phyloP scores from a whole-genome alignment of 768 basidiomycete species.

The Suillus subluteus region DNA sequence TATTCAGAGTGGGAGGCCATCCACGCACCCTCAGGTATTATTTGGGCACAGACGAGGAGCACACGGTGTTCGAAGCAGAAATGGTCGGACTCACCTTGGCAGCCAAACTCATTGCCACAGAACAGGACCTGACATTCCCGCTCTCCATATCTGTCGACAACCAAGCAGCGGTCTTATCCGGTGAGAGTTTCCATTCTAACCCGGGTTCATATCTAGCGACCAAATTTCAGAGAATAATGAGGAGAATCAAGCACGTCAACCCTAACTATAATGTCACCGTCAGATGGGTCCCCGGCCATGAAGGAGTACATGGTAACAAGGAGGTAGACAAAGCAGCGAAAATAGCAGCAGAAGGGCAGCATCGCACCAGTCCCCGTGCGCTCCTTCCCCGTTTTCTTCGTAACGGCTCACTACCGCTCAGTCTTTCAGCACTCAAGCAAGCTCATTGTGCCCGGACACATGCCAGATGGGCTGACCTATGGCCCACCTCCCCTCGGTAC shows the following conservation, averaged over 20 bases:
- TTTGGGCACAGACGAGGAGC: conserved; percentile 12
- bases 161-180: conserved; percentile 15
- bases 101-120: conserved; percentile 8
- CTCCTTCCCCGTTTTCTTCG: not conserved
- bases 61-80: conserved; percentile 23
- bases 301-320: not conserved
- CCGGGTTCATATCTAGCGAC: not conserved
- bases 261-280: too few relatives aligned
- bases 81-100: conserved; percentile 17
- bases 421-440: conserved; percentile 6
- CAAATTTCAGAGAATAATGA: not conserved
- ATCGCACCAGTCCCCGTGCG: not conserved
- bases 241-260: not conserved
- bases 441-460: not conserved
- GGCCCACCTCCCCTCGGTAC: conserved; percentile 7
- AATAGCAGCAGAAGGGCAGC: not conserved
- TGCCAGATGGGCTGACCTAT: not conserved
- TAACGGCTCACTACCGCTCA: not conserved
- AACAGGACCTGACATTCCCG: not conserved
- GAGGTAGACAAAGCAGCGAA: conserved; percentile 2
- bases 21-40: conserved; percentile 2
- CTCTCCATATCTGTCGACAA: conserved; percentile 16
- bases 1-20: fast-evolving
- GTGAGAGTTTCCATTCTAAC: not conserved
- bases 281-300: not conserved